Percentiles rank a stretch among this genome's conserved stretches.
Conservation (phyloP, 768 basidiomycete genomes). For the Suillus decipiens region DNA sequence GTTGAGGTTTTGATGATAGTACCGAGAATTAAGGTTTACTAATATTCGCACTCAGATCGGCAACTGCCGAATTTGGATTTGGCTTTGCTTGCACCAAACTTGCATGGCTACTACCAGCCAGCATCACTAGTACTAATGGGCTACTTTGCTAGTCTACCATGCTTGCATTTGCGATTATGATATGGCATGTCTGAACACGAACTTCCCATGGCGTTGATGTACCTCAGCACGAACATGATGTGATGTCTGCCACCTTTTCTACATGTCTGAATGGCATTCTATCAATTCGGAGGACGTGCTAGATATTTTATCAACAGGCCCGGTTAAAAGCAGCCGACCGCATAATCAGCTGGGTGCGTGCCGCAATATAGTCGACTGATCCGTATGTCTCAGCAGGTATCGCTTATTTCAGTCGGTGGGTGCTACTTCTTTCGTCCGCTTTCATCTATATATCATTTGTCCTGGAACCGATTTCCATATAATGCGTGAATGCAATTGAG, state of each 20-base stretch:
- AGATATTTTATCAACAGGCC: background rate
- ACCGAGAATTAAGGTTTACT: slow-evolving; percentile 39
- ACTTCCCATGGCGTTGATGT: background rate
- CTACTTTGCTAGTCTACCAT: background rate
- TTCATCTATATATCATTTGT: background rate
- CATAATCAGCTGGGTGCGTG: background rate
- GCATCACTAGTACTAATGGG: background rate
- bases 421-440: background rate
- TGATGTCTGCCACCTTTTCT: background rate
- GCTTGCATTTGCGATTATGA: background rate
- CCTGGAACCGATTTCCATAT: background rate
- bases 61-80: slow-evolving; percentile 26
- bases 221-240: background rate
- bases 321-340: background rate
- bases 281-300: background rate
- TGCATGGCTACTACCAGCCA: background rate
- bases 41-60: slow-evolving; percentile 31
- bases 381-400: background rate
- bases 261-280: background rate
- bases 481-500: background rate
- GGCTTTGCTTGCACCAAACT: slow-evolving; percentile 1
- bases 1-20: slow-evolving; percentile 56
- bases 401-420: background rate
- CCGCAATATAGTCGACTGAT: background rate
- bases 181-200: background rate